Conservation (phyloP, 2,329 filamentous ascomycete genomes). For the Exophiala mesophila region DNA sequence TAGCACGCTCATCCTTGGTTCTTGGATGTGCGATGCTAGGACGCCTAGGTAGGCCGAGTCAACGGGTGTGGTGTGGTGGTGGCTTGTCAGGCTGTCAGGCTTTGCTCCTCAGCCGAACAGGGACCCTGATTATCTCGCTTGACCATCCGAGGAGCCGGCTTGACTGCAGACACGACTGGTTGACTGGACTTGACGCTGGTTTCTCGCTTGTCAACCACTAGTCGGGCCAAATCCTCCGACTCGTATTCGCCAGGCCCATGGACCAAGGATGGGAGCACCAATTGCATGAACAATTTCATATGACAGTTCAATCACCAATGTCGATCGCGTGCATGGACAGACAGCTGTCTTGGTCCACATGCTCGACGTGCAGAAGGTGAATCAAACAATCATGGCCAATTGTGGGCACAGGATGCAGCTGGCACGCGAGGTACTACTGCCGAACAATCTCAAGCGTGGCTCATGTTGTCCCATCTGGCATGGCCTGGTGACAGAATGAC, state of each 20-base stretch:
- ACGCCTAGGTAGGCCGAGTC: too few relatives aligned
- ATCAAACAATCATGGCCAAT: slow-evolving; percentile 11
- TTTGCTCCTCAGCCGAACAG: slow-evolving; percentile 21
- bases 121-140: slow-evolving; percentile 23
- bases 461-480: too few relatives aligned
- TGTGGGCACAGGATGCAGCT: too few relatives aligned
- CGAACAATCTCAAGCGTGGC: too few relatives aligned
- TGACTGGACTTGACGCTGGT: slow-evolving; percentile 13
- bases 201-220: slow-evolving; percentile 20
- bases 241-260: background rate
- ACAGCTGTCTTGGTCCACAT: background rate
- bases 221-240: background rate
- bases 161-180: slow-evolving; percentile 18
- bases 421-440: too few relatives aligned
- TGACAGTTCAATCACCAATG: background rate
- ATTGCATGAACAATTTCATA: background rate
- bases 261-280: background rate
- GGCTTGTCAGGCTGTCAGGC: too few relatives aligned
- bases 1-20: too few relatives aligned
- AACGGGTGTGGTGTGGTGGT: too few relatives aligned
- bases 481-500: too few relatives aligned
- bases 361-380: background rate
- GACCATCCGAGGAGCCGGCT: slow-evolving; percentile 8
- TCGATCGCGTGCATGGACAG: background rate
- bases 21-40: too few relatives aligned